Base-by-base conservation (phyloP, 23 red algal genomes). In the Cyanidium caldarium region DNA sequence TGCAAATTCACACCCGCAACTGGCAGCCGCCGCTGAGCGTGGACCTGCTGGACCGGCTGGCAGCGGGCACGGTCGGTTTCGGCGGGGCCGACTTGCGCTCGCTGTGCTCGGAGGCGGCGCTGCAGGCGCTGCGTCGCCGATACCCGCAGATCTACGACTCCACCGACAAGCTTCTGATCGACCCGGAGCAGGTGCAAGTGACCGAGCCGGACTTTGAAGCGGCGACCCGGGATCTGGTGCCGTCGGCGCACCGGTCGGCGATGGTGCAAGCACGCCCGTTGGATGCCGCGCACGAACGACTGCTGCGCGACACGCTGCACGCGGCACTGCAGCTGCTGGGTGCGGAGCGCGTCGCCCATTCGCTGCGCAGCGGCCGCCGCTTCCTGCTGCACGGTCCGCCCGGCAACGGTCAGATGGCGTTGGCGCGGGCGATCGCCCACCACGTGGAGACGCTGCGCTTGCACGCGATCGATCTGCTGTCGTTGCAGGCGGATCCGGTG, bases 121-220 rank as follows among this genome's bases (percentile, higher is more conserved):
- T 85, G 13, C 66, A 81, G 14, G 81, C 87, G 0, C 34, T 94
- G 41, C 68, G 87, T 1, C 68, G 87, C 68, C 75, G 86, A 68
- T 93, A 93, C 65, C 86, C 86, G 1, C 86, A 93, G 37, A 93
- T 93, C 36, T 93, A 93, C 72, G 19, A 66, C 5, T 83, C 79
- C 28, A 58, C 51, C 38, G 76, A 83, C 58, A 93, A 93, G 70
- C 80, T 93, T 17, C 66, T 41, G 38, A 91, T 91, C 68, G 46
- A 83, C 61, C 40, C 70, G 7, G 73, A 78, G 45, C 51, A 72
- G 29, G 67, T 91, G 30, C 70, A 74, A 19, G 79, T 91, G n/a
- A 41, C 58, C 1, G 77, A 73, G 39, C 38, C 43, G 19, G 86
- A 91, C 68, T 91, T 91, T 66, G 35, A 73, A 15, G 57, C 75